Evolutionary conservation across 1,284 basidiomycete species (phyloP).

Genomic region (Sporisorium scitamineum): DNA sequence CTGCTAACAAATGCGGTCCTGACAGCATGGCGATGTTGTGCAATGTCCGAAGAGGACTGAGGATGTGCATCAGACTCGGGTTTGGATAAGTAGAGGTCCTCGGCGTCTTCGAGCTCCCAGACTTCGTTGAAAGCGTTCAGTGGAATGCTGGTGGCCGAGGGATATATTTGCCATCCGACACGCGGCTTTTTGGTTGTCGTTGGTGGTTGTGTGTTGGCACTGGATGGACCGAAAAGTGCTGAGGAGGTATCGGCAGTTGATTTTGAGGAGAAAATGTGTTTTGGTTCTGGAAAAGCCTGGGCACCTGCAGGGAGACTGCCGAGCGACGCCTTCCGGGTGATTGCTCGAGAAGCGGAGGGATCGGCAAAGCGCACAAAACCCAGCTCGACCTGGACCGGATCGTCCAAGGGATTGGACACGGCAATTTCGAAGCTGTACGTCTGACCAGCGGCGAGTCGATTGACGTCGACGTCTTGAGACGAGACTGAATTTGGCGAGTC

Average conservation of each 20-base stretch:
- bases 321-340: not conserved
- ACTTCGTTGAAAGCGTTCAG: slow-evolving; percentile 59
- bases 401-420: slow-evolving; percentile 62
- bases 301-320: slow-evolving; percentile 2
- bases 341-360: not conserved
- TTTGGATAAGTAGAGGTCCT: slow-evolving; percentile 36
- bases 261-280: slow-evolving; percentile 28
- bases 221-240: not conserved
- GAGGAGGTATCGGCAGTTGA: not conserved
- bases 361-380: slow-evolving; percentile 39
- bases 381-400: slow-evolving; percentile 55
- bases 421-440: slow-evolving; percentile 54
- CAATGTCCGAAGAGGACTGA: not conserved
- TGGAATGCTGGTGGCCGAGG: slow-evolving; percentile 39
- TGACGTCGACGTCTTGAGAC: slow-evolving; percentile 39
- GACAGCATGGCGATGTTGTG: slow-evolving; percentile 13
- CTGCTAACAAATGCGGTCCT: slow-evolving; percentile 17
- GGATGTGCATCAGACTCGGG: not conserved
- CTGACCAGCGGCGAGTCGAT: slow-evolving; percentile 34
- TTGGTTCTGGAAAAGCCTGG: slow-evolving; percentile 25
- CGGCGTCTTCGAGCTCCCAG: slow-evolving; percentile 59
- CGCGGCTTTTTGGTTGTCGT: not conserved
- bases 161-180: slow-evolving; percentile 38
- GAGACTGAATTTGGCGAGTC: slow-evolving; percentile 10
- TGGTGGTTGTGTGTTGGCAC: not conserved